Percentiles rank a stretch among this genome's conserved stretches.
Conservation (phyloP, 768 basidiomycete species). For the Auricularia heimuer region DNA sequence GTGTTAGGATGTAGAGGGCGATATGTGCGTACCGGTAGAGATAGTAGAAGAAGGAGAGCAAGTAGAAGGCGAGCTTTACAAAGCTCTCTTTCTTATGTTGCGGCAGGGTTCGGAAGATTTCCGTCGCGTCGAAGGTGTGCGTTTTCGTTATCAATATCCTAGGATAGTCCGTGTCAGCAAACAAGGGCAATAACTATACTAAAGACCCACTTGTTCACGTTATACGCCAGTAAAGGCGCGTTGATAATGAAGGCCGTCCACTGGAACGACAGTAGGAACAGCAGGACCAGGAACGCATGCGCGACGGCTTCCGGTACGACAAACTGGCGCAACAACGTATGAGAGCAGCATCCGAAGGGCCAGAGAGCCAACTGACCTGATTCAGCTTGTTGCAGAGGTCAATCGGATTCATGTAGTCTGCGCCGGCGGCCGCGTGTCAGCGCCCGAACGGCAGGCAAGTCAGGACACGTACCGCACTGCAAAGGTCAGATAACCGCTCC, state of each 20-base stretch:
- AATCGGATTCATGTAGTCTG: conserved; percentile 98
- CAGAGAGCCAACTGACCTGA: conserved; percentile 45
- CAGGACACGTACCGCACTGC: not conserved
- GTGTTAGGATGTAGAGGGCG: not conserved
- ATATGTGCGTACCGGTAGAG: conserved; percentile 55
- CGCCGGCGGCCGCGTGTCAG: not conserved
- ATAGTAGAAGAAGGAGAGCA: conserved; percentile 87
- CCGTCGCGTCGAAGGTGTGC: conserved; percentile 99
- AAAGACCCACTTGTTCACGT: conserved; percentile 80
- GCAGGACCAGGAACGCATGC: conserved; percentile 80
- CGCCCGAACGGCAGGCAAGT: not conserved
- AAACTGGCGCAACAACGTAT: not conserved
- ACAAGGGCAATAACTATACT: not conserved
- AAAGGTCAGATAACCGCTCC: not conserved
- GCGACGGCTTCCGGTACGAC: conserved; percentile 76
- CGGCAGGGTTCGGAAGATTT: conserved; percentile 92
- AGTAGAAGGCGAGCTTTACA: conserved; percentile 88
- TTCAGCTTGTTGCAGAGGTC: conserved; percentile 99
- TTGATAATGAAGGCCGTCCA: conserved; percentile 91
- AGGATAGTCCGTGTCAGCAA: conserved; percentile 1
- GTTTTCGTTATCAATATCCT: conserved; percentile 79
- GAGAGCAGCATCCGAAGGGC: not conserved
- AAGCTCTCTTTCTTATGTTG: conserved; percentile 96
- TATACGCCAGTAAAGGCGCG: conserved; percentile 78
- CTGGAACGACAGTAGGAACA: conserved; percentile 91